A percentile compares a stretch with the other conserved stretches of the same genome.
Conservation (phyloP, 768 basidiomycete genomes). For the Paxillus rubicundulus region DNA sequence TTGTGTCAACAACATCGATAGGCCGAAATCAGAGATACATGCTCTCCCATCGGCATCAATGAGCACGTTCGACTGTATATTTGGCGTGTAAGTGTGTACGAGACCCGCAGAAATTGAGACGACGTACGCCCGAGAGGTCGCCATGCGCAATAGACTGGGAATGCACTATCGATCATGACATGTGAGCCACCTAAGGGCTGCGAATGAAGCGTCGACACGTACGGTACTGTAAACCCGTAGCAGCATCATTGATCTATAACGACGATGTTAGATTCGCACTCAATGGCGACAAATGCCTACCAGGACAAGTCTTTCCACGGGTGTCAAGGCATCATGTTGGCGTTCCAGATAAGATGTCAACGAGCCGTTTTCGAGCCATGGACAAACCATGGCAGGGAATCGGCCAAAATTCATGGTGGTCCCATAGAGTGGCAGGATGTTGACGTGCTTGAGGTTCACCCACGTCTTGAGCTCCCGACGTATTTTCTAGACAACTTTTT, state of each 20-base stretch:
- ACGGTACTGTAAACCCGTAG: constrained; percentile 6
- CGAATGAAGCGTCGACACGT: background rate
- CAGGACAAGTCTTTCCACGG: background rate
- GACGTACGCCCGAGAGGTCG: constrained; percentile 39
- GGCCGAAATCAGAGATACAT: constrained; percentile 37
- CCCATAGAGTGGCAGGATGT: constrained; percentile 19
- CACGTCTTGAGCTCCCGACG: constrained; percentile 19
- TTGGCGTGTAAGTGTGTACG: background rate
- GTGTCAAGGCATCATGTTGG: background rate
- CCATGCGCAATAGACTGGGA: constrained; percentile 37
- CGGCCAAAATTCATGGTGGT: constrained; percentile 17
- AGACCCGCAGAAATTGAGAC: background rate
- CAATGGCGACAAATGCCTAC: background rate
- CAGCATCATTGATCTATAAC: constrained; percentile 1
- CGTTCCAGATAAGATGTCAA: constrained; percentile 12
- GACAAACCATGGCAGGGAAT: constrained; percentile 19
- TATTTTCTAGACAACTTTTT: constrained; percentile 9
- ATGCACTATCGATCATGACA: background rate
- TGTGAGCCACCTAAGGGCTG: background rate
- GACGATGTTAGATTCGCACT: too few relatives aligned
- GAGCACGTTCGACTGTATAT: constrained; percentile 2
- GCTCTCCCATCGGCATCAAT: background rate
- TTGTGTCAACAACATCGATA: constrained; percentile 39
- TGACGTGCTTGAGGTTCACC: constrained; percentile 16
- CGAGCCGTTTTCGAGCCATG: constrained; percentile 16